Percentiles rank a stretch among this genome's conserved stretches.
Conservation (phyloP, 768 basidiomycete genomes). For the Rhizopogon salebrosus region DNA sequence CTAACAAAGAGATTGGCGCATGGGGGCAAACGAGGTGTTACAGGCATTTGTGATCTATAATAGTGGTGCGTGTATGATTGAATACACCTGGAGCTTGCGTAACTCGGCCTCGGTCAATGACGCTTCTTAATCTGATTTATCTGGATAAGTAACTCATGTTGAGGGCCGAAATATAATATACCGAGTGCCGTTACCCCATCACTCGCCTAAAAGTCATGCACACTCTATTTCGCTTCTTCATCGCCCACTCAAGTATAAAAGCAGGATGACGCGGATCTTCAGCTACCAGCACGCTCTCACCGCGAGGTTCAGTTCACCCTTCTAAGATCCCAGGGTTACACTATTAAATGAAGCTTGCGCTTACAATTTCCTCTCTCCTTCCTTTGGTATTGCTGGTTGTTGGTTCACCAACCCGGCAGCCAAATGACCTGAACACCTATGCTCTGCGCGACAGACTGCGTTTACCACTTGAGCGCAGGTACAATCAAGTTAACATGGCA, state of each 20-base stretch:
- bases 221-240: neutral
- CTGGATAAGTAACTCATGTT: neutral
- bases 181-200: neutral
- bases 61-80: neutral
- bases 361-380: constrained; percentile 9
- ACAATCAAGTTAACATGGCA: neutral
- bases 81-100: neutral
- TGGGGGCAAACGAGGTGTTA: neutral
- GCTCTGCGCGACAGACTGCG: constrained; percentile 7
- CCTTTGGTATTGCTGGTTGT: constrained; percentile 12
- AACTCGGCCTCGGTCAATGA: neutral
- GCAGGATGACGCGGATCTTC: neutral
- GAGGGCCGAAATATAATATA: neutral
- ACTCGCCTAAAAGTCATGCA: neutral
- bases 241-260: neutral
- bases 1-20: neutral
- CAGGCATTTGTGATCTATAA: too few relatives aligned
- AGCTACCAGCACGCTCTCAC: neutral
- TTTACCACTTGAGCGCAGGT: constrained; percentile 19
- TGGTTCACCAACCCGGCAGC: constrained; percentile 3
- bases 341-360: constrained; percentile 18
- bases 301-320: neutral
- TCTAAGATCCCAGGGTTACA: neutral
- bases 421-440: neutral
- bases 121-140: neutral